Conservation (phyloP, 2,329 filamentous ascomycete genomes). For the Colletotrichum orchidophilum region DNA sequence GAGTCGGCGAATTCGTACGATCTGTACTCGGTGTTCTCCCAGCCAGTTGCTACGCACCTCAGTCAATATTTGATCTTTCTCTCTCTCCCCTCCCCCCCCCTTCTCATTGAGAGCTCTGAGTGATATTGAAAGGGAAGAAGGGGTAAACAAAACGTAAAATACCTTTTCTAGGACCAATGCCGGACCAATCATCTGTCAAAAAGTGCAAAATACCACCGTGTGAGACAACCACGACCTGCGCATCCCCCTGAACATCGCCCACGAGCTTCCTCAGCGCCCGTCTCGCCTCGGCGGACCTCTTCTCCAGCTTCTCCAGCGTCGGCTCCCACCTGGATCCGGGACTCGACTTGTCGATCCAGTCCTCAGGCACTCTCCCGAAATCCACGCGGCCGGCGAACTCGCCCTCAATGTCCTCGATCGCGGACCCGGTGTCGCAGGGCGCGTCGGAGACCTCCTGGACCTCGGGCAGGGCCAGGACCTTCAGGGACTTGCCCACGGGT, state of each 20-base stretch:
- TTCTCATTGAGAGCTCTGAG: too few species aligned
- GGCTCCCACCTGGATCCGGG: slow-evolving; percentile 53
- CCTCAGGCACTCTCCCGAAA: slow-evolving; percentile 65
- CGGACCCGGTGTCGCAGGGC: slow-evolving; percentile 80
- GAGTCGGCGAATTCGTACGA: slow-evolving; percentile 71
- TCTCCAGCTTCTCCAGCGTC: slow-evolving; percentile 61
- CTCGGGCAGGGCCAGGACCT: slow-evolving; percentile 75
- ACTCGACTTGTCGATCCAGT: slow-evolving; percentile 77
- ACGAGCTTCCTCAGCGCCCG: slow-evolving; percentile 62
- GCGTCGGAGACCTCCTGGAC: slow-evolving; percentile 81
- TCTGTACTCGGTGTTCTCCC: slow-evolving; percentile 78
- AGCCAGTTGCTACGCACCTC: slow-evolving; percentile 68
- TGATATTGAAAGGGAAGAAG: too few species aligned
- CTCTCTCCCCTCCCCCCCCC: too few species aligned
- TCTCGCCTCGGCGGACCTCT: slow-evolving; percentile 69
- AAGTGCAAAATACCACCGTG: slow-evolving; percentile 89
- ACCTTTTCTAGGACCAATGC: slow-evolving; percentile 56
- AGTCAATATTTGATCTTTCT: too few species aligned
- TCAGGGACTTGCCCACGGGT: slow-evolving; percentile 7
- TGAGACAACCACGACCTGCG: slow-evolving; percentile 78
- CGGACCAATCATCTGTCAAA: slow-evolving; percentile 83
- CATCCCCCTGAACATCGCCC: slow-evolving; percentile 56
- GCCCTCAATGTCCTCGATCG: slow-evolving; percentile 59
- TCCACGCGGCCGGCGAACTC: slow-evolving; percentile 75
- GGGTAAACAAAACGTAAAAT: slow-evolving; percentile 21